Evolutionary conservation across 169 alveolate genomes (phyloP).

Genomic region (Babesia caballi): DNA sequence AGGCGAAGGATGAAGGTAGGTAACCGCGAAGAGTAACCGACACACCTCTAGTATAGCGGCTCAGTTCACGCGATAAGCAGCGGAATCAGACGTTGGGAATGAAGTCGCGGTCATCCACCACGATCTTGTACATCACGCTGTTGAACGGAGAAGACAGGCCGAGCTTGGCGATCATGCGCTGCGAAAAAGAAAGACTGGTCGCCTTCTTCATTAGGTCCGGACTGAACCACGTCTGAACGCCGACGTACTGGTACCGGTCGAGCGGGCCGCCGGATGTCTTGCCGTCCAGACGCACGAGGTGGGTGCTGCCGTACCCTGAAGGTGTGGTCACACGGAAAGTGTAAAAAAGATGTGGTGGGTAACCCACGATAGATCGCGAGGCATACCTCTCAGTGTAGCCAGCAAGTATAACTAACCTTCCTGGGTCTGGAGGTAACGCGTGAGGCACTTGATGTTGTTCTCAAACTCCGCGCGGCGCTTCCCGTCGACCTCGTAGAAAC

Average conservation of each 20-base stretch:
- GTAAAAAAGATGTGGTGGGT: too few species aligned
- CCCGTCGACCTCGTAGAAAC: conserved; percentile 68
- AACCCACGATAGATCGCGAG: too few species aligned
- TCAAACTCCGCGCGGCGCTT: conserved; percentile 55
- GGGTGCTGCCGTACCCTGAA: conserved; percentile 56
- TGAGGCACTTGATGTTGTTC: conserved; percentile 67
- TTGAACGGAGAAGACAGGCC: conserved; percentile 47
- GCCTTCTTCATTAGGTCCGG: conserved; percentile 62
- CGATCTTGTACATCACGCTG: conserved; percentile 68
- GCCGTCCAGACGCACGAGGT: conserved; percentile 31
- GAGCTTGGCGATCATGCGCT: conserved; percentile 58
- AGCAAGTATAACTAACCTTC: conserved; percentile 57
- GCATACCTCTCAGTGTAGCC: too few species aligned
- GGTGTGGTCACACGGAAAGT: too few species aligned
- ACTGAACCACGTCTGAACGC: conserved; percentile 73
- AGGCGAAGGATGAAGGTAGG: too few species aligned
- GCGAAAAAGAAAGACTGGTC: conserved; percentile 33
- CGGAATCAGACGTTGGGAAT: neutral
- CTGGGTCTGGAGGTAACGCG: conserved; percentile 74
- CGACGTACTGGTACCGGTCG: conserved; percentile 54
- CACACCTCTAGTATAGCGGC: too few species aligned
- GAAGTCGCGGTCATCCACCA: conserved; percentile 73
- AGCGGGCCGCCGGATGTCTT: conserved; percentile 37
- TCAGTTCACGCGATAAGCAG: neutral
- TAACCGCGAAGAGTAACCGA: too few species aligned